Evolutionary conservation across 1,139 yeast species (phyloP).

Genomic region (Geotrichum siamense): DNA sequence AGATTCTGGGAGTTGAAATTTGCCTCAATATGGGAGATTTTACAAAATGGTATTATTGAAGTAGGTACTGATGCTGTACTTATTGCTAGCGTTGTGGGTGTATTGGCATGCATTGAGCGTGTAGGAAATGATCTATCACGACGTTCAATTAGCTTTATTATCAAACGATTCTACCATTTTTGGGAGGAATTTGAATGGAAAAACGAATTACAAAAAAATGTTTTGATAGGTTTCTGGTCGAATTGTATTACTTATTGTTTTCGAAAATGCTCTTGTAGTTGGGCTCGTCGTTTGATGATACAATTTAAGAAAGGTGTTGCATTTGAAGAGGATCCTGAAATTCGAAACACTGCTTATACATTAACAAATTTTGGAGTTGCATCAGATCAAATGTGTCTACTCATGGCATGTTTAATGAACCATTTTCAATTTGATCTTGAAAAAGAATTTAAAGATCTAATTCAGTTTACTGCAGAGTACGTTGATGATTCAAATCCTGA

Average conservation of each 20-base stretch:
- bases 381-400: constrained; percentile 35
- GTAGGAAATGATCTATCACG: constrained; percentile 35
- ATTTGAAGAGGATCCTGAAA: constrained; percentile 16
- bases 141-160: constrained; percentile 40
- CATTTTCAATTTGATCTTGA: constrained; percentile 58
- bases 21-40: constrained; percentile 56
- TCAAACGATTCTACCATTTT: constrained; percentile 57
- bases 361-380: constrained; percentile 22
- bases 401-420: constrained; percentile 46
- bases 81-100: constrained; percentile 53
- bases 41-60: constrained; percentile 30
- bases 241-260: constrained; percentile 42
- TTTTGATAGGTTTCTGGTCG: constrained; percentile 42
- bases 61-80: constrained; percentile 65
- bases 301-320: constrained; percentile 30
- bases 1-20: constrained; percentile 49
- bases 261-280: constrained; percentile 28
- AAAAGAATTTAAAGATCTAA: constrained; percentile 32
- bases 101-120: constrained; percentile 45
- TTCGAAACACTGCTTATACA: constrained; percentile 21
- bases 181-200: constrained; percentile 41
- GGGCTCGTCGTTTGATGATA: constrained; percentile 30
- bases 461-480: background rate
- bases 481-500: constrained; percentile 4
- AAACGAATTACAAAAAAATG: constrained; percentile 34